A percentile compares a stretch with the other conserved stretches of the same genome.
phyloP scores from a whole-genome alignment of 257 asterid species.

The Buddleja alternifolia region DNA sequence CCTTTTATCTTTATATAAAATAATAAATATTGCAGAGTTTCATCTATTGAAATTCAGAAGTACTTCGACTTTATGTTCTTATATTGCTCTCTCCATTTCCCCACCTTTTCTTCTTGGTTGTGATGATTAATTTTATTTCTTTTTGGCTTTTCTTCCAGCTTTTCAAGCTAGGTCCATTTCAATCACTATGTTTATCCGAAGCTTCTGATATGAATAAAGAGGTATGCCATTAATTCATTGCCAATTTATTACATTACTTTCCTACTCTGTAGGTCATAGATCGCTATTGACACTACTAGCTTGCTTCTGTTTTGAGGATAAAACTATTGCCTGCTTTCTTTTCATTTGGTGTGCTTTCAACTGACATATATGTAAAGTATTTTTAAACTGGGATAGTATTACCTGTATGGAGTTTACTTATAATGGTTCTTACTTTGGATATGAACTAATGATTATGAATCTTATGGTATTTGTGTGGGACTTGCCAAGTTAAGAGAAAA shows the following conservation, averaged over 20 bases:
- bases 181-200: slow-evolving; percentile 72
- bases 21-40: not conserved
- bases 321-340: slow-evolving; percentile 8
- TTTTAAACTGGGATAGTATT: not conserved
- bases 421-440: not conserved
- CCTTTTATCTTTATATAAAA: slow-evolving; percentile 12
- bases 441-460: not conserved
- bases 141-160: slow-evolving; percentile 56
- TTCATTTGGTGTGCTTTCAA: not conserved
- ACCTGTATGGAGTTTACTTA: slow-evolving; percentile 11
- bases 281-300: not conserved
- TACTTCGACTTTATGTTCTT: slow-evolving; percentile 3
- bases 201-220: slow-evolving; percentile 66
- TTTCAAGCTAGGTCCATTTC: slow-evolving; percentile 72
- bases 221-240: slow-evolving; percentile 48
- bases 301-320: slow-evolving; percentile 14
- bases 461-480: slow-evolving; percentile 2
- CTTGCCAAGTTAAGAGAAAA: not conserved
- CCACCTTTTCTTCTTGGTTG: not conserved
- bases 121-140: slow-evolving; percentile 25
- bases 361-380: slow-evolving; percentile 9
- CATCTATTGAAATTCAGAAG: slow-evolving; percentile 17
- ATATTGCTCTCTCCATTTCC: slow-evolving; percentile 15
- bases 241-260: not conserved
- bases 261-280: not conserved